Conservation (phyloP, 257 asterid species). For the Solanum tarapatanum region DNA sequence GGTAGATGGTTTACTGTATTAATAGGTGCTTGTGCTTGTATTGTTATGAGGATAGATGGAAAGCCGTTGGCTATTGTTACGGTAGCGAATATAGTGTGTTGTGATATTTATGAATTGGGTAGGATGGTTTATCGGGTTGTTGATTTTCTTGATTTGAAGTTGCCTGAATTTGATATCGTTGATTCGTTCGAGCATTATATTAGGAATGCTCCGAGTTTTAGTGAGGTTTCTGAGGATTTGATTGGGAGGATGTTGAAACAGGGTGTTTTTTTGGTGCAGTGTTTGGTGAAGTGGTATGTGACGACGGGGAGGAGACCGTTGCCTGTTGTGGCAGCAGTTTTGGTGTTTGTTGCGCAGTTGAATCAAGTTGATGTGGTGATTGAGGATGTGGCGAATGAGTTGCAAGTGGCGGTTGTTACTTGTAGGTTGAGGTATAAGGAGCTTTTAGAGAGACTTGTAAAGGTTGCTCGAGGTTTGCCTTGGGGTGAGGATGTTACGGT, state of each 20-base stretch:
- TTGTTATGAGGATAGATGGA: slow-evolving; percentile 49
- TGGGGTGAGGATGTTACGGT: slow-evolving; percentile 75
- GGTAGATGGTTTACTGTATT: slow-evolving; percentile 65
- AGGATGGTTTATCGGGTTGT: slow-evolving; percentile 59
- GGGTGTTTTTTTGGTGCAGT: slow-evolving; percentile 71
- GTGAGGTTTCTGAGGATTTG: slow-evolving; percentile 24
- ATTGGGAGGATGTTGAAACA: slow-evolving; percentile 45
- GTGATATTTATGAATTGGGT: slow-evolving; percentile 56
- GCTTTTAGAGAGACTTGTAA: slow-evolving; percentile 52
- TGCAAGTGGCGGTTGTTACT: slow-evolving; percentile 40
- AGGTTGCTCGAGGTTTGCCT: slow-evolving; percentile 58
- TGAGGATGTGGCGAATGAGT: slow-evolving; percentile 42
- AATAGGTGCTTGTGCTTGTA: slow-evolving; percentile 65
- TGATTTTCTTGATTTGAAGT: slow-evolving; percentile 35
- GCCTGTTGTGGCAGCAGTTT: slow-evolving; percentile 74
- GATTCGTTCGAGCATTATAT: slow-evolving; percentile 31
- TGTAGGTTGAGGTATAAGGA: slow-evolving; percentile 67
- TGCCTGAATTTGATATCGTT: slow-evolving; percentile 66
- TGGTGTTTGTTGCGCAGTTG: slow-evolving; percentile 54
- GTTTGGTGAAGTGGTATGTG: slow-evolving; percentile 79
- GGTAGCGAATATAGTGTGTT: slow-evolving; percentile 38
- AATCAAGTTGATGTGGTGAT: slow-evolving; percentile 41
- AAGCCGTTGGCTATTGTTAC: slow-evolving; percentile 36
- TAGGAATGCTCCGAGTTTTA: slow-evolving; percentile 21
- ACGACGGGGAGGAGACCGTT: slow-evolving; percentile 73